phyloP scores from a whole-genome alignment of 257 asterid species.

The Cinchona pubescens region DNA sequence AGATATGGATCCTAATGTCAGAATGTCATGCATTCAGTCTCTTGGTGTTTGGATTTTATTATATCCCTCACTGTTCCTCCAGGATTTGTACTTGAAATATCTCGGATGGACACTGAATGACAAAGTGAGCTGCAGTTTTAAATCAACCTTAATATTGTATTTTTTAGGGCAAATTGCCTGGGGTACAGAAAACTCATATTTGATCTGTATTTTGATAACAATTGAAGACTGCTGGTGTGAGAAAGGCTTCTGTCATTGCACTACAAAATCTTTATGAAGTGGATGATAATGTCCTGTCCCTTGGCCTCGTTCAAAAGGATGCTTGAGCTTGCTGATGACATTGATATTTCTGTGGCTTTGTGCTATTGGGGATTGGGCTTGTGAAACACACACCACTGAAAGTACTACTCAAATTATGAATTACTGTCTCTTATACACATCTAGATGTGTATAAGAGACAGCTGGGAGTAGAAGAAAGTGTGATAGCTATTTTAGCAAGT shows the following conservation, averaged over 20 bases:
- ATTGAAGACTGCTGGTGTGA: constrained; percentile 87
- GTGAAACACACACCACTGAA: constrained; percentile 84
- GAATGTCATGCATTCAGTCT: constrained; percentile 88
- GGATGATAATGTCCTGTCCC: constrained; percentile 95
- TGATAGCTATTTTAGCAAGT: neutral
- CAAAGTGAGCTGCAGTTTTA: constrained; percentile 56
- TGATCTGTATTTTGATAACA: constrained; percentile 16
- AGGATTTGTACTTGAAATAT: constrained; percentile 92
- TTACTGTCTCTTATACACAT: neutral
- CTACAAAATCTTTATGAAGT: constrained; percentile 90
- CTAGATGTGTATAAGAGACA: neutral
- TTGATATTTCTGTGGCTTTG: constrained; percentile 93
- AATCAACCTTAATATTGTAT: constrained; percentile 4
- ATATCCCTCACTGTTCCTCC: constrained; percentile 92
- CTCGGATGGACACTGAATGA: constrained; percentile 99
- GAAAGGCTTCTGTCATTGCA: constrained; percentile 89
- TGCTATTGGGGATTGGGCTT: constrained; percentile 97
- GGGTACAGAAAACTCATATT: constrained; percentile 25
- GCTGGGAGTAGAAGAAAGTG: neutral
- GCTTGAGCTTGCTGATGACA: constrained; percentile 98
- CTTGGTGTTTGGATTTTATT: constrained; percentile 94
- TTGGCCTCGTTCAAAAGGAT: constrained; percentile 82
- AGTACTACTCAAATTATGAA: constrained; percentile 40
- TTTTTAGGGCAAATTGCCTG: constrained; percentile 9
- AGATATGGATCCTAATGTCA: constrained; percentile 89